These are phyloP conservation scores for Talaromyces thailandensis DNA, from an alignment of 495 filamentous ascomycete genomes.

Conservation along the genomic window DNA sequence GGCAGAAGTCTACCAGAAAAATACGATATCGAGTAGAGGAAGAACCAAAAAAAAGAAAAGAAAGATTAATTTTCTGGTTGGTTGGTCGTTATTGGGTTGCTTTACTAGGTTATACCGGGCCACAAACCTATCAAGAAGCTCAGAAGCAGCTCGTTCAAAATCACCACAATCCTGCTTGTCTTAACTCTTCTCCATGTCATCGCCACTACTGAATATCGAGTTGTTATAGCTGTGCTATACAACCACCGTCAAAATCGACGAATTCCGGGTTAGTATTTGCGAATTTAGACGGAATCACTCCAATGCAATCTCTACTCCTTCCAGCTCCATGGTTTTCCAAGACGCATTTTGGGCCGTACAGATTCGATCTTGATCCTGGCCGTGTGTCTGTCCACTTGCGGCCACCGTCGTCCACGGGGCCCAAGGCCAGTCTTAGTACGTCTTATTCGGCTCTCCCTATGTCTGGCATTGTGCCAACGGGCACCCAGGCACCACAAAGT, in stretches of 20 bases:
- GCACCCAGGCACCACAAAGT: slow-evolving; percentile 53
- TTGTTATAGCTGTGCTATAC: slow-evolving; percentile 7
- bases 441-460: slow-evolving; percentile 70
- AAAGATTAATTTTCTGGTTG: slow-evolving; percentile 11
- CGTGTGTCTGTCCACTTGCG: slow-evolving; percentile 61
- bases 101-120: background rate
- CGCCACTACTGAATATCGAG: background rate
- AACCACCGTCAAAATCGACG: background rate
- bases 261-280: background rate
- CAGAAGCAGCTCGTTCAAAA: background rate
- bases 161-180: background rate
- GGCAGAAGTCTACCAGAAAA: slow-evolving; percentile 9
- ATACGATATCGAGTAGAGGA: slow-evolving; percentile 11
- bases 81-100: slow-evolving; percentile 3
- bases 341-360: slow-evolving; percentile 31
- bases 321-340: slow-evolving; percentile 34
- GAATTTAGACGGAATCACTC: slow-evolving; percentile 9
- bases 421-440: slow-evolving; percentile 57
- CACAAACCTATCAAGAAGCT: background rate
- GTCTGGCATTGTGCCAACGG: slow-evolving; percentile 59
- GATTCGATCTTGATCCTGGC: slow-evolving; percentile 47
- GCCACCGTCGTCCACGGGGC: slow-evolving; percentile 53
- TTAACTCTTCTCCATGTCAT: background rate
- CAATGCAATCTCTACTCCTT: slow-evolving; percentile 44
- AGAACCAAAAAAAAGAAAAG: background rate